Evolutionary conservation across 1,139 yeast species (phyloP), one percentile per base, ranked within the genome.

Genomic region (Geotrichum aggregatum): DNA sequence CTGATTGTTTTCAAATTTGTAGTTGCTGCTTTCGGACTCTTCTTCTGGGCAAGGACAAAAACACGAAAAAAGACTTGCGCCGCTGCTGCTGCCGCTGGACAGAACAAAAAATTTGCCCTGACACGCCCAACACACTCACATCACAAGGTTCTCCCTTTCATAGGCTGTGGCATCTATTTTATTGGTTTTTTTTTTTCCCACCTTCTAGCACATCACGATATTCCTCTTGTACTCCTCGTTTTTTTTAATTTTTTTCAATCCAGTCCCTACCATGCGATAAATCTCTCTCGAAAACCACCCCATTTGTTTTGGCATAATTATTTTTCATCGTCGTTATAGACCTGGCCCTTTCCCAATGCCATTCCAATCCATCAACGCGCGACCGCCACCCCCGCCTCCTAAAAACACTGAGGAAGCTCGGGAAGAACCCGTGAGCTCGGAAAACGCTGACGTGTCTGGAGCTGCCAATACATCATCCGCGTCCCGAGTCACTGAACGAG

Each of bases 291-390:
- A 24, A 5, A 8, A 5, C 28, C 28, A 24, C 28, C 28, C 28
- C 28, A 24, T 24, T 24, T 24, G 28, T 24, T 24, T 24, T 24
- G 28, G 28, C 28, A 24, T 24, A 24, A 24, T 24, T 24, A 34
- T 34, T 16, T 38, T 19, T 14, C 41, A 13, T 22, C 41, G 18
- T 7, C 26, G 11, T 38, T 14, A 19, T 10, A 22, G 2, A 14
- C 28, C 7, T 38, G 14, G 16, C n/a, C 36, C 22, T 16, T 19
- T 13, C 18, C 31, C 40, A 28, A 50, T 50, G 52, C 49, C 52
- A 6, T 50, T 50, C 41, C 49, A 44, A 40, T 45, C 52, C 19
- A 50, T 50, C 42, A 50, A 50, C 38, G 47, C 44, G 16, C 49
- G 46, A 11, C 49, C 46, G 18, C 19, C 36, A 13, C 40, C 36